phyloP scores from a whole-genome alignment of 768 basidiomycete genomes.

The Albatrellus ellisii region DNA sequence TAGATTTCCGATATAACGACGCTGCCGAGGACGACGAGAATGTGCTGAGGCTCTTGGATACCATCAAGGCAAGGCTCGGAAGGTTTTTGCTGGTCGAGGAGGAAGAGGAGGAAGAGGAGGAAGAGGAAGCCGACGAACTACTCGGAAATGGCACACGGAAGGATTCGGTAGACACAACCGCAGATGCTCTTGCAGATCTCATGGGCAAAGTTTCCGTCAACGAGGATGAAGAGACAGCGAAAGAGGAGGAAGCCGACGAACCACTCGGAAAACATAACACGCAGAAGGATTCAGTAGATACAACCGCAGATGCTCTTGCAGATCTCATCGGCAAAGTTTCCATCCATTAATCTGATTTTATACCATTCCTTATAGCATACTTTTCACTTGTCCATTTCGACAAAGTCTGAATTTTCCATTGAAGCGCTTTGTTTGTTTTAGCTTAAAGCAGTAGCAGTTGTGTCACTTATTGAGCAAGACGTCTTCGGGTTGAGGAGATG shows the following conservation, averaged over 20 bases:
- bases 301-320: constrained; percentile 42
- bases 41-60: constrained; percentile 36
- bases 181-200: constrained; percentile 51
- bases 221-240: constrained; percentile 21
- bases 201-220: constrained; percentile 42
- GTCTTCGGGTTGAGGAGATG: background rate
- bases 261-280: constrained; percentile 16
- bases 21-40: constrained; percentile 64
- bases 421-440: too few relatives aligned
- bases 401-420: too few relatives aligned
- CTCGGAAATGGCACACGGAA: too few relatives aligned
- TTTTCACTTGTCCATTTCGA: background rate
- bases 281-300: constrained; percentile 21
- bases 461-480: background rate
- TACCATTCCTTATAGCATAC: background rate
- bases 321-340: constrained; percentile 53
- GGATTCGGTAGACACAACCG: constrained; percentile 23
- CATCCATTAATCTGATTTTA: background rate
- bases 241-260: constrained; percentile 19
- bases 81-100: constrained; percentile 59
- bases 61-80: constrained; percentile 53
- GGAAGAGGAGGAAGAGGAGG: constrained; percentile 63
- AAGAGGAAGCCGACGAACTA: constrained; percentile 33
- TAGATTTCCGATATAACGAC: constrained; percentile 91
- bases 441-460: background rate